Evolutionary conservation across 2,329 filamentous ascomycete genomes (phyloP).

Genomic region (Calonectria leucothoes): DNA sequence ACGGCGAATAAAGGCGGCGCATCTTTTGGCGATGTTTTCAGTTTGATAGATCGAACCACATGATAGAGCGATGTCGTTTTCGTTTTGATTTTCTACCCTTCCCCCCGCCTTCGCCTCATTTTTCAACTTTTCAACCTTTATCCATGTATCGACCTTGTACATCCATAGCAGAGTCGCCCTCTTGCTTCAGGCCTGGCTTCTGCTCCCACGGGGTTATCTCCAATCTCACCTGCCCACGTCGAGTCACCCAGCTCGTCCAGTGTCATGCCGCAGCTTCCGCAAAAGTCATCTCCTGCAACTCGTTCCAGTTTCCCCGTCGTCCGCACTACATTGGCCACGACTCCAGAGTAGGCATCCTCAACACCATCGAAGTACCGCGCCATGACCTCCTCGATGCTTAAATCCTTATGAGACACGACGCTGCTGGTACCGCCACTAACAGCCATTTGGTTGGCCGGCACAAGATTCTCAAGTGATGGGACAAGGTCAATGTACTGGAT

Average conservation of each 20-base stretch:
- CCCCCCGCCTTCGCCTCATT: slow-evolving; percentile 26
- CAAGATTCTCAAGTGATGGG: slow-evolving; percentile 63
- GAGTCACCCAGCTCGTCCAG: slow-evolving; percentile 73
- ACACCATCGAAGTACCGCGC: slow-evolving; percentile 84
- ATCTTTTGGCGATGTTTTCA: slow-evolving; percentile 37
- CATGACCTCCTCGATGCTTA: slow-evolving; percentile 94
- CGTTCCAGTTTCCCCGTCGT: slow-evolving; percentile 85
- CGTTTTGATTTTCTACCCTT: slow-evolving; percentile 26
- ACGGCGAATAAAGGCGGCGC: slow-evolving; percentile 41
- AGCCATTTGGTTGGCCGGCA: slow-evolving; percentile 51
- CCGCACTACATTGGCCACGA: slow-evolving; percentile 94
- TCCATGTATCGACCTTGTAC: slow-evolving; percentile 71
- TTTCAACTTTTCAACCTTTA: slow-evolving; percentile 42
- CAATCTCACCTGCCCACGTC: slow-evolving; percentile 72
- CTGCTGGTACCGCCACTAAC: slow-evolving; percentile 36
- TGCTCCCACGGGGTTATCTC: slow-evolving; percentile 49
- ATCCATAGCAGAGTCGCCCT: slow-evolving; percentile 75
- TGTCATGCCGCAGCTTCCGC: slow-evolving; percentile 77
- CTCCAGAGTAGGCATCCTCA: slow-evolving; percentile 86
- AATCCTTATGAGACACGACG: slow-evolving; percentile 76
- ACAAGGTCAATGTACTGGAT: slow-evolving; percentile 70
- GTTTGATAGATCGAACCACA: slow-evolving; percentile 31
- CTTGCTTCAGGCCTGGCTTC: slow-evolving; percentile 24
- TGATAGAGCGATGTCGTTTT: slow-evolving; percentile 17
- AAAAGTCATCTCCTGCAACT: slow-evolving; percentile 56